Evolutionary conservation across 345 rosid genomes (phyloP).

Genomic region (Hibiscus trionum): DNA sequence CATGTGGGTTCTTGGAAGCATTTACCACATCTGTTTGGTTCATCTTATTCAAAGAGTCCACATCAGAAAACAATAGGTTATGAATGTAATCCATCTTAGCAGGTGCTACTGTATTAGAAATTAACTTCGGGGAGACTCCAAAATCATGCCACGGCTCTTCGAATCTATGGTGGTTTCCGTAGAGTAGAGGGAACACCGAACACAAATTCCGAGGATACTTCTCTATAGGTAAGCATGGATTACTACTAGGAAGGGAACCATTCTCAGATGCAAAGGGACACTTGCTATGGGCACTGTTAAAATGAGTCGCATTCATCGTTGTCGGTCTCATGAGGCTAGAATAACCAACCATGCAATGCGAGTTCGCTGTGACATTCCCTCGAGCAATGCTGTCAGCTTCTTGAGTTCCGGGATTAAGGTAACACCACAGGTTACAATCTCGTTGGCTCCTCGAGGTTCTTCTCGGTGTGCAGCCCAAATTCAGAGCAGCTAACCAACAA

Average conservation of each 20-base stretch:
- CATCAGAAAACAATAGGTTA: conserved; percentile 8
- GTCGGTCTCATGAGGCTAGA: too few species aligned
- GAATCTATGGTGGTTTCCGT: conserved; percentile 20
- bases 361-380: too few species aligned
- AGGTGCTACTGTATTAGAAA: conserved; percentile 18
- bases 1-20: conserved; percentile 12
- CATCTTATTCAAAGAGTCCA: conserved; percentile 5
- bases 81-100: conserved; percentile 7
- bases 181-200: conserved; percentile 42
- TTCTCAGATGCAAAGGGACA: neutral
- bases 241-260: conserved; percentile 7
- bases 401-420: too few species aligned
- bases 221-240: conserved; percentile 12
- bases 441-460: too few species aligned
- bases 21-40: conserved; percentile 10
- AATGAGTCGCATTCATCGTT: too few species aligned
- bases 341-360: too few species aligned
- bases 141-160: conserved; percentile 21
- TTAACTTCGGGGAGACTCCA: conserved; percentile 11
- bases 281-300: neutral
- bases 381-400: too few species aligned
- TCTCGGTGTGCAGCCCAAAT: too few species aligned
- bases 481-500: too few species aligned
- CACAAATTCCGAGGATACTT: conserved; percentile 16
- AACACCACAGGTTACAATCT: too few species aligned